phyloP scores from a whole-genome alignment of 1,284 basidiomycete genomes.

The Boletus subluridellus region DNA sequence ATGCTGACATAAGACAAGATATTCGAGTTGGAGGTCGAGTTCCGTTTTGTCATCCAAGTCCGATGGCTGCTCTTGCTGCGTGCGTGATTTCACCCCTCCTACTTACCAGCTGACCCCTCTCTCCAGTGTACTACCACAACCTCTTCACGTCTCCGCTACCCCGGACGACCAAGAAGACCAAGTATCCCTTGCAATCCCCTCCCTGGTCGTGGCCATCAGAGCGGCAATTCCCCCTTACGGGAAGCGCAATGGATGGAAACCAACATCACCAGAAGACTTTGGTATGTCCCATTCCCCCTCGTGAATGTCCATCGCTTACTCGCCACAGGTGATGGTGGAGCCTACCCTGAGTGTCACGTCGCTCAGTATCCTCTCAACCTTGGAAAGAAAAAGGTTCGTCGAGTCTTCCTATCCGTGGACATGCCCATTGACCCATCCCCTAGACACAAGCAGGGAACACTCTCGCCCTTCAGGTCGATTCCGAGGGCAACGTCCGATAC shows the following conservation, averaged over 20 bases:
- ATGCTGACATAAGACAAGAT: slow-evolving; percentile 16
- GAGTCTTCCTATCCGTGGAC: neutral
- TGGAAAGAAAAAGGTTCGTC: slow-evolving; percentile 81
- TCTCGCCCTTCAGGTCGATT: slow-evolving; percentile 93
- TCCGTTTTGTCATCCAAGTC: neutral
- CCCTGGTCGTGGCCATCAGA: slow-evolving; percentile 52
- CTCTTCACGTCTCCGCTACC: slow-evolving; percentile 48
- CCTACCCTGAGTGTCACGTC: slow-evolving; percentile 96
- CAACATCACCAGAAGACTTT: slow-evolving; percentile 78
- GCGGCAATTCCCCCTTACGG: slow-evolving; percentile 75
- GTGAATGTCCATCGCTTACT: neutral
- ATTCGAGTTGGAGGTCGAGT: slow-evolving; percentile 2
- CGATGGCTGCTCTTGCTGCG: slow-evolving; percentile 58
- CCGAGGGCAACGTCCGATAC: slow-evolving; percentile 94
- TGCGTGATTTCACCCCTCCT: slow-evolving; percentile 38
- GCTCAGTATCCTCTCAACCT: slow-evolving; percentile 97
- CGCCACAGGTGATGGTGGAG: slow-evolving; percentile 77
- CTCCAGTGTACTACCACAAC: slow-evolving; percentile 62
- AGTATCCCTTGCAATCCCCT: slow-evolving; percentile 35
- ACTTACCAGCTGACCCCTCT: neutral
- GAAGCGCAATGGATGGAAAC: slow-evolving; percentile 84
- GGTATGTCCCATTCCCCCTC: slow-evolving; percentile 44
- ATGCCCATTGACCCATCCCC: slow-evolving; percentile 1
- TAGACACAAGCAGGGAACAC: slow-evolving; percentile 89
- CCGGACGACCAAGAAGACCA: slow-evolving; percentile 59